phyloP scores from a whole-genome alignment of 805 yeast genomes.

The Lachancea fermentati region DNA sequence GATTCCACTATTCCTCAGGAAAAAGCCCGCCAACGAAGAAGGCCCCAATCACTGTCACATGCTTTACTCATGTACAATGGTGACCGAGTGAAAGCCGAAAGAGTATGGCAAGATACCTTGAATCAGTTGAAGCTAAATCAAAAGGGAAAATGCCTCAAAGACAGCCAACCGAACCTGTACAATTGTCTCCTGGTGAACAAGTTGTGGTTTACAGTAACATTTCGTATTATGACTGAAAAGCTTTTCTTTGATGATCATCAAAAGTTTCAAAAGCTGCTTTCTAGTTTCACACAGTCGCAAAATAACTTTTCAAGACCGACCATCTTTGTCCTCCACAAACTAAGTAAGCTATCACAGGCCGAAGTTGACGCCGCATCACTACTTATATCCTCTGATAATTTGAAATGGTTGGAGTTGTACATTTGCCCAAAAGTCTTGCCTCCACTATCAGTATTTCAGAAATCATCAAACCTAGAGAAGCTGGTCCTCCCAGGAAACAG shows the following conservation, averaged over 20 bases:
- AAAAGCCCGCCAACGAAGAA: constrained; percentile 52
- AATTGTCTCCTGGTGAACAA: constrained; percentile 66
- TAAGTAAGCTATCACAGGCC: constrained; percentile 47
- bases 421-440: constrained; percentile 75
- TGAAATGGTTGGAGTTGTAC: constrained; percentile 72
- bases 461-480: constrained; percentile 34
- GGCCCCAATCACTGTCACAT: constrained; percentile 63
- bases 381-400: constrained; percentile 38
- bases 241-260: constrained; percentile 47
- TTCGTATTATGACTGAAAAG: constrained; percentile 48
- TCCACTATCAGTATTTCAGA: constrained; percentile 39
- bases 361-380: constrained; percentile 46
- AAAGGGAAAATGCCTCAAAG: constrained; percentile 1
- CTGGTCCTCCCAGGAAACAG: constrained; percentile 66
- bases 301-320: constrained; percentile 29
- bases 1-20: constrained; percentile 58
- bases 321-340: constrained; percentile 62
- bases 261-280: constrained; percentile 40
- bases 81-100: constrained; percentile 41
- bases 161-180: constrained; percentile 34
- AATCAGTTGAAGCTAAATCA: constrained; percentile 18
- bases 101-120: constrained; percentile 37
- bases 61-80: constrained; percentile 59
- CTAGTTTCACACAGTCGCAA: constrained; percentile 13
- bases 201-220: constrained; percentile 54